Percentiles rank a stretch among this genome's conserved stretches.
These are phyloP conservation scores for Petunia axillaris DNA, from an alignment of 257 asterid species.

Conservation along the genomic window DNA sequence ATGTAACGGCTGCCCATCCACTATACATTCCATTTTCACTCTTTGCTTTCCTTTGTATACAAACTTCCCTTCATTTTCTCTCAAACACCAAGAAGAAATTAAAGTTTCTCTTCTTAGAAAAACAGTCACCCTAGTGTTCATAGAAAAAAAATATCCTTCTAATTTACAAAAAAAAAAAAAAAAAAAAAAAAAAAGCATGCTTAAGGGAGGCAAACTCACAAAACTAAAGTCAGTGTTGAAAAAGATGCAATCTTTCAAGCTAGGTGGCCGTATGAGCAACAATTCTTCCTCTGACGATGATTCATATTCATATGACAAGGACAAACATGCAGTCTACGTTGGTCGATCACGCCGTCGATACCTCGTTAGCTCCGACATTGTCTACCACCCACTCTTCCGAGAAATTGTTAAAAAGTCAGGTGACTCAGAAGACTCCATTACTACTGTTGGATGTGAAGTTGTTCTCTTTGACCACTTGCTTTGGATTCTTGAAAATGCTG, in stretches of 20 bases:
- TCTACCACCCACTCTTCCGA: conserved; percentile 67
- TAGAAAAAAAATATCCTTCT: no score
- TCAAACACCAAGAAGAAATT: background rate
- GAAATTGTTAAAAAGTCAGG: conserved; percentile 50
- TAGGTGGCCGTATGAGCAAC: conserved; percentile 24
- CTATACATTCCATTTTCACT: no score
- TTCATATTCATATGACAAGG: background rate
- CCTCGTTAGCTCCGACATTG: conserved; percentile 58
- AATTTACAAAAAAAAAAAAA: no score
- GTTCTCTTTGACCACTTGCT: conserved; percentile 53
- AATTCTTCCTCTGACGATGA: conserved; percentile 9
- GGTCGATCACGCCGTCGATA: conserved; percentile 72
- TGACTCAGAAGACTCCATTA: conserved; percentile 30
- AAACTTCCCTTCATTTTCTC: conserved; percentile 5
- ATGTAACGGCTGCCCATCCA: no score
- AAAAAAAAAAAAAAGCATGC: conserved; percentile 1
- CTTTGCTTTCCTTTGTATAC: conserved; percentile 1
- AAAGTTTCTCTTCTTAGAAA: background rate
- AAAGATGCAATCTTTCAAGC: conserved; percentile 38
- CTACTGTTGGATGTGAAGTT: conserved; percentile 45
- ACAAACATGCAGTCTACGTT: conserved; percentile 69
- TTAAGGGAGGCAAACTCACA: conserved; percentile 33
- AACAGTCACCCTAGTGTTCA: no score
- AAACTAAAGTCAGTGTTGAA: conserved; percentile 35
- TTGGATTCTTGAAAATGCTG: conserved; percentile 60